Base-by-base conservation (phyloP, 1,139 yeast genomes). In the Sugiyamaella japonica region DNA sequence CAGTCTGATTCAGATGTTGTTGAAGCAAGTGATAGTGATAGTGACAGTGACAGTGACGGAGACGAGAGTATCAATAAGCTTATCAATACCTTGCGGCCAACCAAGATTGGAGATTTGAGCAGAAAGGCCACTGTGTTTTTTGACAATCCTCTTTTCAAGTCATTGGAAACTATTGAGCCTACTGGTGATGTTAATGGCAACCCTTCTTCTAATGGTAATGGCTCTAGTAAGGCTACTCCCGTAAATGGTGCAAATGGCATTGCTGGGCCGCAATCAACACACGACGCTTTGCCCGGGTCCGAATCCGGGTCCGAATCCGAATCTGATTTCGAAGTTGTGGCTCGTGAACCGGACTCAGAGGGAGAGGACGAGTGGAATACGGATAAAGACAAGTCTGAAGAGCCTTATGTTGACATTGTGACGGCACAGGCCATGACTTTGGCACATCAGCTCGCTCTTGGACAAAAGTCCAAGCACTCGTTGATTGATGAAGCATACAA, bases 371-470 rank as follows among this genome's bases (percentile, higher is more conserved):
- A 61, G 32, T 68, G 71, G 63, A 68, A 67, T 53, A 57, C 56
- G 55, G 59, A 59, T 15, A 64, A 59, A 16, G 67, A 58, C 17
- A 66, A 67, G 43, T 71, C 70, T 2, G 71, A 73, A 48, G 75
- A 74, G 40, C 72, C 66, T 32, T 56, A 75, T 40, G 71, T 89
- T 45, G 96, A 89, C 59, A 76, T 91, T 59, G 95, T 95, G 23
- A 90, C 97, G 1, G 96, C 88, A 0, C 96, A 90, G 70, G 97
- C 97, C 5, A 95, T 95, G 99, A 93, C 99, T 0, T 76, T 93
- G 66, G 99, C 99, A 0, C 99, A 95, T 69, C 91, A 93, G 72
- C 79, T 95, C 48, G 99, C 99, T 0, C 73, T 89, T 34, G 97
- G 97, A 2, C 90, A 88, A 65, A 87, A 79, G 74, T 82, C 84